Evolutionary conservation across 495 filamentous ascomycete species (phyloP).

Genomic region (Aspergillus cristatus): DNA sequence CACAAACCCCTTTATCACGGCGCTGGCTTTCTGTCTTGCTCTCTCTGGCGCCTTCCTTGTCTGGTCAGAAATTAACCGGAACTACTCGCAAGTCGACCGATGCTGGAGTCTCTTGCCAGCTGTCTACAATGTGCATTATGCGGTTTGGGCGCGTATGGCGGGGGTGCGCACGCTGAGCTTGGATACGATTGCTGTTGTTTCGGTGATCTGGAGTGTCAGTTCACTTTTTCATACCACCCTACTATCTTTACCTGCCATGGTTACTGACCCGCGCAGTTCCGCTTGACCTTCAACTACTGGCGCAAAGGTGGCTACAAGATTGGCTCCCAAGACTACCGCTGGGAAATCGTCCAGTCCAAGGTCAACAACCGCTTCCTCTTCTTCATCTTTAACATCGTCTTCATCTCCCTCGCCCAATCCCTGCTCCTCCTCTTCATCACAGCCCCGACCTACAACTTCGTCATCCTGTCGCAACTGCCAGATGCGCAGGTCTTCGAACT

Average conservation of each 20-base stretch:
- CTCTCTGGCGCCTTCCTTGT: conserved; percentile 62
- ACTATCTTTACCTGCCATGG: neutral
- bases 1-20: conserved; percentile 80
- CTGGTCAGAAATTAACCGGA: conserved; percentile 72
- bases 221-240: neutral
- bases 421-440: conserved; percentile 59
- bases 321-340: conserved; percentile 91
- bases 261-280: conserved; percentile 34
- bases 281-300: conserved; percentile 95
- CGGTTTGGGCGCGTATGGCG: conserved; percentile 63
- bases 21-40: conserved; percentile 60
- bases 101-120: conserved; percentile 85
- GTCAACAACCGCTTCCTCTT: conserved; percentile 50
- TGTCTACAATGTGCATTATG: conserved; percentile 82
- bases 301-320: conserved; percentile 84
- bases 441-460: conserved; percentile 72
- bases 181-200: conserved; percentile 64
- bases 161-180: conserved; percentile 64
- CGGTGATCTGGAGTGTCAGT: conserved; percentile 73
- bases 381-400: conserved; percentile 75
- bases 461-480: conserved; percentile 44
- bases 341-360: conserved; percentile 48
- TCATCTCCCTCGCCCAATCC: conserved; percentile 81
- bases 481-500: conserved; percentile 34
- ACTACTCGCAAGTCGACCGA: conserved; percentile 92